Base-by-base conservation (phyloP, 2,329 filamentous ascomycete species). In the Claviceps pusilla region DNA sequence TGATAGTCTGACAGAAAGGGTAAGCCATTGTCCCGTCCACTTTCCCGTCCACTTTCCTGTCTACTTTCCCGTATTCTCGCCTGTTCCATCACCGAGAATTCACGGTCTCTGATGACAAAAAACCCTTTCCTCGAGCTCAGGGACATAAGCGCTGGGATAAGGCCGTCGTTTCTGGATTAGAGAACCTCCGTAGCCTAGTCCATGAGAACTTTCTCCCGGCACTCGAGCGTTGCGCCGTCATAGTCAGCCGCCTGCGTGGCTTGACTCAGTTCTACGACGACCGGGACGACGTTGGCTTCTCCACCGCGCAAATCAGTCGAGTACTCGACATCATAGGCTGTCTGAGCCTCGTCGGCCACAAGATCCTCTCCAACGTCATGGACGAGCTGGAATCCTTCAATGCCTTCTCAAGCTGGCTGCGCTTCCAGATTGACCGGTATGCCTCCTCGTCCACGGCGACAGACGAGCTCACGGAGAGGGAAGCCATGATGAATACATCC, bases 101-200 rank as follows among this genome's bases (percentile, higher is more conserved):
- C 31, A n/a, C n/a, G 4, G 16, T 12, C 24, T 41, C 24, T 51
- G 16, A 42, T 11, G 4, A 37, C 24, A 24, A 24, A 24, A 24
- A 37, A 29, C 3, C 28, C 12, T 9, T 19, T 19, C 2, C 28
- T 9, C 37, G 29, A 49, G 7, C 56, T 48, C 45, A 93, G 85
- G 89, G 89, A 0, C 87, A 95, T 62, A 96, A 95, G 69, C 78
- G 93, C 50, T 98, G 93, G 93, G 90, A 97, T 58, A 94, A 91
- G 63, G 84, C 87, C 6, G 86, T 94, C 2, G 77, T 80, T 1
- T 80, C 82, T 4, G 88, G 89, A 1, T 83, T 96, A 24, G 83
- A 87, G 56, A 84, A 82, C 53, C 76, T 97, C 10, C 80, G 89
- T 51, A 79, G 80, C 52, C 75, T 97, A 12, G 75, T 89, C 0